phyloP scores from a whole-genome alignment of 2,329 filamentous ascomycete species.

The Cladosporium sp. region DNA sequence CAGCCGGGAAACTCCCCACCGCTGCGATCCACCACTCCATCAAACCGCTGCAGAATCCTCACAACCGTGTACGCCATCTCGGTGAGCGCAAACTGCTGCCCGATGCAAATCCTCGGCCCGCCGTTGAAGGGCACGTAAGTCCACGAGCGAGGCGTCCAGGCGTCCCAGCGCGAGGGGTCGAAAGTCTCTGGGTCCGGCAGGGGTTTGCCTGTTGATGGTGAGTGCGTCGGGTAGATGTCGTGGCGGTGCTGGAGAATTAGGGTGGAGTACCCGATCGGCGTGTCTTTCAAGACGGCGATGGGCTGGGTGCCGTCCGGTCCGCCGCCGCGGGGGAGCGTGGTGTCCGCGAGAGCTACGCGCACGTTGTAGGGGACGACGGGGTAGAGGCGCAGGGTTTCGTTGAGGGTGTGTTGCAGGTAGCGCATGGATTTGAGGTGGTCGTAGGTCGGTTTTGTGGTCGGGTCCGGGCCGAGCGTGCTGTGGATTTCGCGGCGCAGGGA shows the following conservation, averaged over 20 bases:
- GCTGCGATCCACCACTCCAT: constrained; percentile 36
- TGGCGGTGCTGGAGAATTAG: constrained; percentile 33
- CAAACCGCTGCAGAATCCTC: constrained; percentile 43
- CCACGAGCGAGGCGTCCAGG: constrained; percentile 48
- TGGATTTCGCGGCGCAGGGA: constrained; percentile 73
- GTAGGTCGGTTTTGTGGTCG: constrained; percentile 57
- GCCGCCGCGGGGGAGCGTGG: constrained; percentile 47
- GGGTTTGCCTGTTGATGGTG: constrained; percentile 25
- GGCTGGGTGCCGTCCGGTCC: constrained; percentile 43
- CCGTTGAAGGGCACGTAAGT: constrained; percentile 48
- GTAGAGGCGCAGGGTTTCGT: constrained; percentile 45
- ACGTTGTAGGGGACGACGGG: constrained; percentile 49
- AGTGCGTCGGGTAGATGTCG: constrained; percentile 29
- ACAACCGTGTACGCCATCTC: constrained; percentile 49
- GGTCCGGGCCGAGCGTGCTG: constrained; percentile 57
- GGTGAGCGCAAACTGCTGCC: constrained; percentile 49
- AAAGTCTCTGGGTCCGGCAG: constrained; percentile 41
- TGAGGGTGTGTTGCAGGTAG: constrained; percentile 56
- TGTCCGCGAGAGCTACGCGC: constrained; percentile 43
- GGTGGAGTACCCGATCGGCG: constrained; percentile 45
- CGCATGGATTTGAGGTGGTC: constrained; percentile 82
- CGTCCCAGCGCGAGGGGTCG: constrained; percentile 48
- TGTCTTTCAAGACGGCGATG: constrained; percentile 40
- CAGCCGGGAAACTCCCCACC: constrained; percentile 34
- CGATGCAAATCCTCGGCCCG: constrained; percentile 46